These are phyloP conservation scores for Globisporangium mamillatum DNA, from an alignment of 352 stramenopile genomes.

Conservation along the genomic window DNA sequence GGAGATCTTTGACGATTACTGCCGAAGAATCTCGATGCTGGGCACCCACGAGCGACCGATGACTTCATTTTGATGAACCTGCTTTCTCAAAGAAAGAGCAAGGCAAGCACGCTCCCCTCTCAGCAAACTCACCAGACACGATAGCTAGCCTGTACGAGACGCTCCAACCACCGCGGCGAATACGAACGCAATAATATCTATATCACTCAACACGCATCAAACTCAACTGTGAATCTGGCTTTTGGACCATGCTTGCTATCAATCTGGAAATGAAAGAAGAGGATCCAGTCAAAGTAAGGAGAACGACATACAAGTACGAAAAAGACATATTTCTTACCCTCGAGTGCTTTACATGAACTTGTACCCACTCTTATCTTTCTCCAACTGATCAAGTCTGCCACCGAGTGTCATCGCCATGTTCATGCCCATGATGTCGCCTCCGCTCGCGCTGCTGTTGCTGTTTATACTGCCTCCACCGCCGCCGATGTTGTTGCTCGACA, in stretches of 20 bases:
- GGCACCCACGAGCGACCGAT: constrained; percentile 23
- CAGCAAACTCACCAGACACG: not conserved
- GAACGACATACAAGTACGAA: not conserved
- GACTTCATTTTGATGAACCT: constrained; percentile 10
- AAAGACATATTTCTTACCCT: not conserved
- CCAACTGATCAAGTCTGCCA: constrained; percentile 73
- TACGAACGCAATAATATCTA: constrained; percentile 10
- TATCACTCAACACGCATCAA: not conserved
- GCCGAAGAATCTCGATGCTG: constrained; percentile 44
- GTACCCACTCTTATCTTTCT: constrained; percentile 55
- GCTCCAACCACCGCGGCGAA: not conserved
- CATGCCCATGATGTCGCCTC: constrained; percentile 11
- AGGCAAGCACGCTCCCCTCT: not conserved
- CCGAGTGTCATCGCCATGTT: constrained; percentile 40
- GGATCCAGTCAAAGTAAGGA: not conserved
- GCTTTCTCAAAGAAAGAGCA: not conserved
- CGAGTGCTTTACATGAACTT: constrained; percentile 23
- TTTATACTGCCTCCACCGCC: constrained; percentile 16
- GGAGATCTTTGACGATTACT: constrained; percentile 66
- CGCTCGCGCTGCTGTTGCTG: constrained; percentile 17
- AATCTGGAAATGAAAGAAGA: not conserved
- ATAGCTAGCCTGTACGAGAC: not conserved
- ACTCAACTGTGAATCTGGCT: not conserved
- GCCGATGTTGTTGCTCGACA: constrained; percentile 18
- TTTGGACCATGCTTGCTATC: not conserved